Evolutionary conservation across 139 green algal genomes (phyloP).

Genomic region (Closterium sp.): DNA sequence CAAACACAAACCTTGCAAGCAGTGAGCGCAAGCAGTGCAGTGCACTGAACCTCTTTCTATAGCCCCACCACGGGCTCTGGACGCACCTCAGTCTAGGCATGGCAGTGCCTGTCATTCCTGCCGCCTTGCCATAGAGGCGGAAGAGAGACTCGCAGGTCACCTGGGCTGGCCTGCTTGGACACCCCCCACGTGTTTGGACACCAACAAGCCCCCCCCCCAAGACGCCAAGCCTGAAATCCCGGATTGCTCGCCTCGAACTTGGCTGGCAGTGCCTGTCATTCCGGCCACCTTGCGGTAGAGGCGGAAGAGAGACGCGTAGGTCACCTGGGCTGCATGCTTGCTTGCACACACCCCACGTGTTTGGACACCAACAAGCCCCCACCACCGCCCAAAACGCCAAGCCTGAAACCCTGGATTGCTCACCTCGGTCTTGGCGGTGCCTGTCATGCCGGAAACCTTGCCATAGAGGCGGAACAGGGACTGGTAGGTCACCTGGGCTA

Average conservation of each 20-base stretch:
- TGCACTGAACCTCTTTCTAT: too few relatives aligned
- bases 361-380: too few relatives aligned
- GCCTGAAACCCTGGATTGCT: too few relatives aligned
- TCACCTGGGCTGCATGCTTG: neutral
- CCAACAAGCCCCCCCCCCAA: neutral
- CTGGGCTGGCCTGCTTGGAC: too few relatives aligned
- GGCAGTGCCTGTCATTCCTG: constrained; percentile 69
- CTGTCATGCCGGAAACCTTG: constrained; percentile 76
- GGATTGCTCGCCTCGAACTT: too few relatives aligned
- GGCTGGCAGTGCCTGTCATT: constrained; percentile 69
- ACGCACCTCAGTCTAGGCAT: constrained; percentile 20
- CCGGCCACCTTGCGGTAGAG: constrained; percentile 67
- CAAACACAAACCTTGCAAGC: too few relatives aligned
- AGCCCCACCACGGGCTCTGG: too few relatives aligned
- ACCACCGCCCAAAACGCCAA: too few relatives aligned
- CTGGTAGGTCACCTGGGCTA: neutral
- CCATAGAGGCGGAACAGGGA: constrained; percentile 68
- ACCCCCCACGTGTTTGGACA: neutral
- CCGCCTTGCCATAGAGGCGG: constrained; percentile 58
- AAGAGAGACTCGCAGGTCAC: constrained; percentile 48
- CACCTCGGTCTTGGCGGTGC: constrained; percentile 38
- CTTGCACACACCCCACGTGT: too few relatives aligned
- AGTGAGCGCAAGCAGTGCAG: too few relatives aligned
- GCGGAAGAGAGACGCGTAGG: constrained; percentile 70
- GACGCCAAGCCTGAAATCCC: too few relatives aligned